Evolutionary conservation across 768 basidiomycete species (phyloP), one percentile per base, ranked within the genome.

Genomic region (Trametes coccinea): DNA sequence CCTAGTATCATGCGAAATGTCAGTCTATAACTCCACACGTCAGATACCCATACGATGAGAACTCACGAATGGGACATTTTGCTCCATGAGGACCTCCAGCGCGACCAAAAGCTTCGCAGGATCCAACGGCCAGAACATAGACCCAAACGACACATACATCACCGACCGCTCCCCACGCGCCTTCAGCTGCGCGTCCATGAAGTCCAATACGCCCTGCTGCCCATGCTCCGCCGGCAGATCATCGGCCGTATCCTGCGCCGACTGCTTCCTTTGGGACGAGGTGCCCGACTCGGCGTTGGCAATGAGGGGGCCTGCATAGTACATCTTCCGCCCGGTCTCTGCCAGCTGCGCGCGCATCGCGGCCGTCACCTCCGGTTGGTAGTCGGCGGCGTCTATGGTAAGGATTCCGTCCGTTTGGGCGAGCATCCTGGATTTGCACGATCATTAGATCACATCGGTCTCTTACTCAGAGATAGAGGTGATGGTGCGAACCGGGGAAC

Each of bases 91-190:
- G 10, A 62, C 55, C 6, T 68, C 65, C 2, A 68, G 27, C 27
- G 64, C 34, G 3, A 54, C 65, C 40, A 48, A 59, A 9, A 64
- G 17, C 41, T 63, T 60, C 34, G 60, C 65, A 14, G 57, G 39
- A 16, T 66, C 56, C 2, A 51, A n/a, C n/a, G 66, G 58, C 67
- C 67, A 68, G 37, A 47, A 64, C 7, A 61, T 17, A 8, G 63
- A 51, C n/a, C 67, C 67, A 45, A 68, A 65, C 2, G 64, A 66
- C 13, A 68, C 31, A 37, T 67, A 64, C 2, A 70, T 30, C 4
- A 67, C 33, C 4, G 67, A 67, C 5, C 53, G 53, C 49, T 50
- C 51, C 6, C 69, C 69, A 43, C 64, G 53, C 7, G 31, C 13
- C 13, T 30, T 30, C 10, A 66, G 49, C 14, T 54, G 53, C n/a